phyloP scores from a whole-genome alignment of 768 basidiomycete species.

The Rhizopogon roseolus region DNA sequence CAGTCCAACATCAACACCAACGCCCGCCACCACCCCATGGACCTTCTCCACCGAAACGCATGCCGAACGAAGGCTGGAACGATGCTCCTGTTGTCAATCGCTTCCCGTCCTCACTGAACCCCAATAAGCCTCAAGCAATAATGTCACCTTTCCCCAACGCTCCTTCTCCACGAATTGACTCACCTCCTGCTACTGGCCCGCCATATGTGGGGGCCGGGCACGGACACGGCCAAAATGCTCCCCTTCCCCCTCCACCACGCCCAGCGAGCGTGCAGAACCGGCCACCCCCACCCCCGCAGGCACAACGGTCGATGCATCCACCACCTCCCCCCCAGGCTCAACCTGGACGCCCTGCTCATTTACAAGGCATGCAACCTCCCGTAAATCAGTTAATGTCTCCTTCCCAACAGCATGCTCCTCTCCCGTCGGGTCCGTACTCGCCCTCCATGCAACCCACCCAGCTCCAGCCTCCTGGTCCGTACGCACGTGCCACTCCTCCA shows the following conservation, averaged over 20 bases:
- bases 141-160: conserved; percentile 85
- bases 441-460: conserved; percentile 22
- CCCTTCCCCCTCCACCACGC: conserved; percentile 48
- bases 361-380: conserved; percentile 29
- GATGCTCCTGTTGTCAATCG: conserved; percentile 69
- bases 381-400: conserved; percentile 46
- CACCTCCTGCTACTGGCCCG: conserved; percentile 43
- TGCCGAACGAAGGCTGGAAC: conserved; percentile 85
- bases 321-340: conserved; percentile 30
- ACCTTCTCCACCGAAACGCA: conserved; percentile 47
- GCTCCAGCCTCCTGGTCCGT: conserved; percentile 29
- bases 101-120: conserved; percentile 42
- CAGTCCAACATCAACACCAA: conserved; percentile 33
- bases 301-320: conserved; percentile 27
- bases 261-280: conserved; percentile 35
- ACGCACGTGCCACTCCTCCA: conserved; percentile 38
- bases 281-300: conserved; percentile 41
- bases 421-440: conserved; percentile 30
- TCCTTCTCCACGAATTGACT: conserved; percentile 20
- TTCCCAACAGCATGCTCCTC: conserved; percentile 34
- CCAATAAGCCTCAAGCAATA: conserved; percentile 66
- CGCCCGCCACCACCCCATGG: conserved; percentile 41
- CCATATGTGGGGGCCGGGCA: conserved; percentile 30
- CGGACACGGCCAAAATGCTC: conserved; percentile 19
- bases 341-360: conserved; percentile 29